A percentile compares a stretch with the other conserved stretches of the same genome.
These are phyloP conservation scores for Coprinellus aureogranulatus DNA, from an alignment of 768 basidiomycete species.

Conservation along the genomic window DNA sequence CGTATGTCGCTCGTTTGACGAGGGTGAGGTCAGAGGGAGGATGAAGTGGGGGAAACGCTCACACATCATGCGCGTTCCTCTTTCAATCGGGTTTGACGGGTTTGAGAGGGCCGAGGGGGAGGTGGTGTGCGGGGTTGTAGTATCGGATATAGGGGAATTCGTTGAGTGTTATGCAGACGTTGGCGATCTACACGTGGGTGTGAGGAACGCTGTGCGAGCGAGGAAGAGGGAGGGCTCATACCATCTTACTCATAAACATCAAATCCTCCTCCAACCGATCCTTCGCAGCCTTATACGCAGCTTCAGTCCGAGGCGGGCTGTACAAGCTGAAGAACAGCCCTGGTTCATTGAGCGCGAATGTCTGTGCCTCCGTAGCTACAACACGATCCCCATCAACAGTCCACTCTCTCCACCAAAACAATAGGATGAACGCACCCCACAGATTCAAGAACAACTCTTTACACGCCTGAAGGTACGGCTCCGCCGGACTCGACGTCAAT, in stretches of 20 bases:
- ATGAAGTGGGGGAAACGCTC: too few relatives aligned
- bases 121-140: constrained; percentile 80
- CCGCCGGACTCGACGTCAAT: constrained; percentile 71
- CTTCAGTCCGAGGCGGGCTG: constrained; percentile 75
- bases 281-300: constrained; percentile 63
- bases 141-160: constrained; percentile 94
- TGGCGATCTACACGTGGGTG: constrained; percentile 59
- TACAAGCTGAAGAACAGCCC: constrained; percentile 85
- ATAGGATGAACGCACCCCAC: constrained; percentile 74
- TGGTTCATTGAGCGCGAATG: constrained; percentile 78
- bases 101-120: constrained; percentile 81
- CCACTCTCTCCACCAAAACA: too few relatives aligned
- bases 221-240: constrained; percentile 23
- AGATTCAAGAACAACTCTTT: constrained; percentile 92
- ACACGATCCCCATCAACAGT: too few relatives aligned
- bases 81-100: constrained; percentile 46
- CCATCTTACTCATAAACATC: constrained; percentile 67
- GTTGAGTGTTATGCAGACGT: constrained; percentile 84
- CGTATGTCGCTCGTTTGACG: not conserved
- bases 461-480: constrained; percentile 70
- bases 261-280: constrained; percentile 87
- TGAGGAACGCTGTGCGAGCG: not conserved
- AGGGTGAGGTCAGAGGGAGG: not conserved
- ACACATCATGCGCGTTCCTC: too few relatives aligned
- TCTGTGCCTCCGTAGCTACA: constrained; percentile 80